phyloP scores from a whole-genome alignment of 164 flowering plant species.

The Sextonia rubra region DNA sequence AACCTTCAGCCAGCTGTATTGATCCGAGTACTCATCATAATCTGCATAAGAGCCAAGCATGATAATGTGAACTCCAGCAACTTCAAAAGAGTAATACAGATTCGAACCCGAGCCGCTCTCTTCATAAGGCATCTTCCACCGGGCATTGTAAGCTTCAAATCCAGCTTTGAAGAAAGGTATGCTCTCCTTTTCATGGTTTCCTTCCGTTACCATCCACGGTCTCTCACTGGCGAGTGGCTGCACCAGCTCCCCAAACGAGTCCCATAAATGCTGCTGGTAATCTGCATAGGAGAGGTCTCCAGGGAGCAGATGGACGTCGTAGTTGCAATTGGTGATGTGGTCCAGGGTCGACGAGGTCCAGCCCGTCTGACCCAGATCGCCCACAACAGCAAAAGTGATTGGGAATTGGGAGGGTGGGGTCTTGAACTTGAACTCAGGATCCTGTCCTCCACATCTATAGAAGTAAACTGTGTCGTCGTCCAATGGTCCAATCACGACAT shows the following conservation, averaged over 20 bases:
- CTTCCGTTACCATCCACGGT: constrained; percentile 98
- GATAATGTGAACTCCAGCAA: constrained; percentile 77
- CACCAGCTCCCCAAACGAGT: constrained; percentile 82
- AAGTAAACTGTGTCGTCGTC: constrained; percentile 56
- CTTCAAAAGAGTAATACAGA: constrained; percentile 91
- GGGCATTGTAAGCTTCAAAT: constrained; percentile 75
- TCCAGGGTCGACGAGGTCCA: constrained; percentile 91
- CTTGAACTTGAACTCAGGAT: constrained; percentile 73
- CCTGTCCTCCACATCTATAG: constrained; percentile 79
- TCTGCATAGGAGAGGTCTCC: constrained; percentile 97
- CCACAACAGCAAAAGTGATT: constrained; percentile 81
- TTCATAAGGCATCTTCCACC: constrained; percentile 94
- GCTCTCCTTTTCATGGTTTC: constrained; percentile 82
- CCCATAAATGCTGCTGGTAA: constrained; percentile 78
- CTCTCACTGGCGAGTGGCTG: constrained; percentile 91
- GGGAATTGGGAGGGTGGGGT: constrained; percentile 90
- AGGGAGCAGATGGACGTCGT: constrained; percentile 86
- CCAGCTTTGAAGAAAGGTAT: constrained; percentile 60
- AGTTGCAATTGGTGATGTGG: constrained; percentile 68
- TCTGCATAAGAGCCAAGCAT: constrained; percentile 97
- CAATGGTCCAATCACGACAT: constrained; percentile 87
- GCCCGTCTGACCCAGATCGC: constrained; percentile 93
- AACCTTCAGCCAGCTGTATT: constrained; percentile 89
- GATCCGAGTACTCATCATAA: constrained; percentile 72
- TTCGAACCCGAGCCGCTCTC: constrained; percentile 91